Conservation (phyloP, 2,329 filamentous ascomycete genomes). For the Hypoxylon sp. region DNA sequence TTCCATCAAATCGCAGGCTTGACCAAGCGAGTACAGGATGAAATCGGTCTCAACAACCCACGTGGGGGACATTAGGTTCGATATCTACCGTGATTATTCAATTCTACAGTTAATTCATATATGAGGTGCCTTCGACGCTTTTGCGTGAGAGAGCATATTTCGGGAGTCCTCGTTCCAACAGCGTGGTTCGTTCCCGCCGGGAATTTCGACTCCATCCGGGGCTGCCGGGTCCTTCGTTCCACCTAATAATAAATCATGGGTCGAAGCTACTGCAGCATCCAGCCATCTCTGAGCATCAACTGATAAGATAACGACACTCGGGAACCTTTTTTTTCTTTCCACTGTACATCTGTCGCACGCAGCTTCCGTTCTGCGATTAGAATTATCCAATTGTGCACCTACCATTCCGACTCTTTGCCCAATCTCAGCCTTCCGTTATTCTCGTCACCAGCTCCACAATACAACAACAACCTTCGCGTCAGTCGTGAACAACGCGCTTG, state of each 20-base stretch:
- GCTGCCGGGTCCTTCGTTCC: not conserved
- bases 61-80: no score
- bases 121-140: no score
- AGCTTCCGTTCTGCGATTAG: slow-evolving; percentile 13
- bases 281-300: not conserved
- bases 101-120: no score
- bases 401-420: not conserved
- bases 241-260: not conserved
- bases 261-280: not conserved
- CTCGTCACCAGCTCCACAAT: not conserved
- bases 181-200: no score
- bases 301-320: slow-evolving; percentile 21
- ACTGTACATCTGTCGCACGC: not conserved
- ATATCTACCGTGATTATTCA: no score
- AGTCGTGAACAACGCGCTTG: not conserved
- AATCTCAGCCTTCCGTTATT: not conserved
- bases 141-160: no score
- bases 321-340: slow-evolving; percentile 17
- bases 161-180: no score
- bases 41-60: no score
- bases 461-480: not conserved
- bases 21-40: no score
- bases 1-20: no score
- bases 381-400: not conserved
- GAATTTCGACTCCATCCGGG: no score